Conservation (phyloP, 768 basidiomycete genomes). For the Pleurotus cornucopiae region DNA sequence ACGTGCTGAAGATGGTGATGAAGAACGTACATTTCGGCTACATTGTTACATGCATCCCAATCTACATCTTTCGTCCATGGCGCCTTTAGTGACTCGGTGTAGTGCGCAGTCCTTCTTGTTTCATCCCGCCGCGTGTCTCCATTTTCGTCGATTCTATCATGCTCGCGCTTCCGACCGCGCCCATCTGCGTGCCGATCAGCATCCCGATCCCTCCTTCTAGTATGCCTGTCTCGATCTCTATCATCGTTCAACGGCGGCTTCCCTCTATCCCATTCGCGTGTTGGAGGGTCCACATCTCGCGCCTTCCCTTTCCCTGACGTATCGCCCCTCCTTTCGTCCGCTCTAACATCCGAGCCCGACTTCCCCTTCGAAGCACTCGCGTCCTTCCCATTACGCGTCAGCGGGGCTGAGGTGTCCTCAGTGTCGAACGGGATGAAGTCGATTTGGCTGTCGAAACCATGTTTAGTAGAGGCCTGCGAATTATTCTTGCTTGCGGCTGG, state of each 20-base stretch:
- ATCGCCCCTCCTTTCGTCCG: neutral
- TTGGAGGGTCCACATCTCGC: neutral
- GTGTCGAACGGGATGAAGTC: constrained; percentile 1
- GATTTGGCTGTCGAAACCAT: neutral
- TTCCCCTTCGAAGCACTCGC: neutral
- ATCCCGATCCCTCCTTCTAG: constrained; percentile 13
- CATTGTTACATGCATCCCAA: constrained; percentile 70
- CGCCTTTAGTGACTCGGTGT: constrained; percentile 49
- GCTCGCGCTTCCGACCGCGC: constrained; percentile 37
- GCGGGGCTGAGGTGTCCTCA: neutral
- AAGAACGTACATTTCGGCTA: constrained; percentile 74
- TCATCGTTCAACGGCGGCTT: constrained; percentile 19
- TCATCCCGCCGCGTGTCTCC: constrained; percentile 45
- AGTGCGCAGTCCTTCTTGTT: constrained; percentile 45
- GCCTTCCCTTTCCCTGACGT: neutral
- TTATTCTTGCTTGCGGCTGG: neutral
- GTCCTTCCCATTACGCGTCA: neutral
- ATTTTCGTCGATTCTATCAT: constrained; percentile 35
- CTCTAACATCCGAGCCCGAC: no score
- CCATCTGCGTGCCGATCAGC: neutral
- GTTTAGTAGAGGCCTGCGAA: neutral
- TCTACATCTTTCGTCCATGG: constrained; percentile 74
- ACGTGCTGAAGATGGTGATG: neutral
- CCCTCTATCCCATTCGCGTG: constrained; percentile 37
- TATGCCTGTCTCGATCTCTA: constrained; percentile 14